Base-by-base conservation (phyloP, 192 early-diverging fungal species). In the Jimgerdemannia lactiflua region DNA sequence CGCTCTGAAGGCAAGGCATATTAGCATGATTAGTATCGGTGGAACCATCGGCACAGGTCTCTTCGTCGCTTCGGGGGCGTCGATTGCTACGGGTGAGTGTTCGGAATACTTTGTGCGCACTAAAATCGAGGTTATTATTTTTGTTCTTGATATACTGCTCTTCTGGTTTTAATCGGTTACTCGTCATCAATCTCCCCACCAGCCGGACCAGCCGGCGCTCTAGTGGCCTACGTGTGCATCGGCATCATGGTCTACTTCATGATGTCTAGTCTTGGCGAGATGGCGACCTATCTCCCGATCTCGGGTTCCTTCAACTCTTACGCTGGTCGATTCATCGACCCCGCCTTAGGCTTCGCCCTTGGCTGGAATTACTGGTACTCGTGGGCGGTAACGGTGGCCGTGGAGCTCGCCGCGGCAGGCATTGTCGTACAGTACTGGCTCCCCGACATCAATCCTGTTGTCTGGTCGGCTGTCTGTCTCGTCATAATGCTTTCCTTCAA, bases 251-350 rank as follows among this genome's bases (percentile, higher is more conserved):
- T 94, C 1, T 91, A 87, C 70, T 92, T 91, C 65, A 85, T 94
- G 73, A 90, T 91, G 84, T 91, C 90, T 17, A 92, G 89, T 59
- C 85, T 97, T 69, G 96, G 93, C 65, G 96, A 97, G 74, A 92
- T 97, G 91, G 92, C 95, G 0, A 92, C 96, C 0, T 86, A 89
- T 54, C 88, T 97, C 39, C 96, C 96, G 4, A 89, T 93, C 0
- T 89, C 94, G 1, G 96, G 94, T 39, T 88, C 91, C 10, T 96
- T 96, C 76, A 94, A 91, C 70, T 91, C 89, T 65, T 93, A 92
- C 79, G 92, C 90, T 7, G 84, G 87, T 29, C 88, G 93, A 18
- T 97, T 95, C 74, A 85, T 96, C 41, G 95, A 96, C 80, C 94
- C 94, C 4, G 89, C 94, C n/a, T 79, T 94, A n/a, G 92, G 91